Percentiles rank a stretch among this genome's conserved stretches.
Evolutionary conservation across 257 asterid species (phyloP).

Genomic region (Solanum habrochaites): DNA sequence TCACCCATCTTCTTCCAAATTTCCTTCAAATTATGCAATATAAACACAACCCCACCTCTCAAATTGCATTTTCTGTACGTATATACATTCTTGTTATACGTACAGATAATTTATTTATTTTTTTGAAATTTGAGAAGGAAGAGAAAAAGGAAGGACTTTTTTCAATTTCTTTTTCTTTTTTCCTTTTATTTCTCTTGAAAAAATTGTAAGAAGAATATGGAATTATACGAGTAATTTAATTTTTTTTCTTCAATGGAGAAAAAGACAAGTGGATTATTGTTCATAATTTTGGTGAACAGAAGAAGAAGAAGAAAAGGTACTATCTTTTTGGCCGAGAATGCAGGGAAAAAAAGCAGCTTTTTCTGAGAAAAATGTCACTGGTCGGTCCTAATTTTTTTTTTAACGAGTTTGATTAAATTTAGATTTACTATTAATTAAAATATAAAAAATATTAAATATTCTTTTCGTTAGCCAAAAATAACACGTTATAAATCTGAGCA

Average conservation of each 20-base stretch:
- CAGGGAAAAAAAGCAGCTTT: neutral
- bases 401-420: no score
- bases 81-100: neutral
- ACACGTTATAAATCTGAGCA: neutral
- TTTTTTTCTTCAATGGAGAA: neutral
- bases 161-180: no score
- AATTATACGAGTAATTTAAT: neutral
- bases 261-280: neutral
- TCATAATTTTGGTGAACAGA: neutral
- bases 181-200: neutral
- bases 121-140: neutral
- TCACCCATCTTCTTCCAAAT: neutral
- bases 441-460: no score
- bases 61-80: neutral
- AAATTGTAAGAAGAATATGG: neutral
- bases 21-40: neutral
- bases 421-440: accelerated
- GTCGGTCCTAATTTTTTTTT: neutral
- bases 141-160: neutral
- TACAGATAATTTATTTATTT: neutral
- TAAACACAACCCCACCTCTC: neutral
- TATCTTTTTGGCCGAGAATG: neutral
- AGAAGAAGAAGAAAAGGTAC: neutral
- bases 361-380: neutral
- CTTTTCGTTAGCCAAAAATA: neutral